A percentile compares a stretch with the other conserved stretches of the same genome.
Conservation (phyloP, 2,329 filamentous ascomycete genomes). For the Trichoderma gracile region DNA sequence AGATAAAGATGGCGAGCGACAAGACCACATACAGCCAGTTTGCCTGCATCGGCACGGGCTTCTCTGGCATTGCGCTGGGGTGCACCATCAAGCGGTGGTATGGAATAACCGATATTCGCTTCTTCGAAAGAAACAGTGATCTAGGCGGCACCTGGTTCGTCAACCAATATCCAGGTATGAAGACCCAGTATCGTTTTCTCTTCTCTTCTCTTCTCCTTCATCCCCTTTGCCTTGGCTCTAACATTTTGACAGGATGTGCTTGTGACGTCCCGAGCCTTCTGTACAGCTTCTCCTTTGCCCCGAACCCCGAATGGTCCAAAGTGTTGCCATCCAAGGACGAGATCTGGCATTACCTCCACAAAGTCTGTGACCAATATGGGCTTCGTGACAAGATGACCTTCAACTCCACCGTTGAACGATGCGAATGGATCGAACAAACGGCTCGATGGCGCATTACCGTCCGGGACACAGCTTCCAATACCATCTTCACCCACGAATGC, state of each 20-base stretch:
- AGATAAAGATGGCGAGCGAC: background rate
- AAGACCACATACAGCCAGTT: conserved; percentile 41
- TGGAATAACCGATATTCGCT: conserved; percentile 57
- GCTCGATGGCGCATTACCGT: conserved; percentile 40
- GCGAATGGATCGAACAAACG: conserved; percentile 42
- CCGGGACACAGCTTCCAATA: conserved; percentile 31
- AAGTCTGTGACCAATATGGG: conserved; percentile 50
- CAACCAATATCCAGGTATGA: conserved; percentile 59
- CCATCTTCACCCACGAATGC: conserved; percentile 39
- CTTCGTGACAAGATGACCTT: conserved; percentile 44
- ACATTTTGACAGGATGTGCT: conserved; percentile 38
- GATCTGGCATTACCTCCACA: conserved; percentile 57
- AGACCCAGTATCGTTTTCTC: background rate
- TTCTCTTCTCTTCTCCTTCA: no score
- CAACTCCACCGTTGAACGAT: conserved; percentile 40
- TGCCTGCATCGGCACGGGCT: conserved; percentile 58
- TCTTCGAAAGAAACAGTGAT: conserved; percentile 60
- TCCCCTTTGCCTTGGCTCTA: background rate
- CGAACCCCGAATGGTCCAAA: conserved; percentile 61
- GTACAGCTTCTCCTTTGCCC: conserved; percentile 62
- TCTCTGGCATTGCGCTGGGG: conserved; percentile 63
- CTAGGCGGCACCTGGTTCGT: conserved; percentile 66
- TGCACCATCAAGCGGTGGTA: conserved; percentile 59
- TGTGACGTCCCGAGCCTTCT: conserved; percentile 61
- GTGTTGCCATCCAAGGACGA: conserved; percentile 58